Base-by-base conservation (phyloP, 163 green algal genomes). In the Chlorella variabilis region DNA sequence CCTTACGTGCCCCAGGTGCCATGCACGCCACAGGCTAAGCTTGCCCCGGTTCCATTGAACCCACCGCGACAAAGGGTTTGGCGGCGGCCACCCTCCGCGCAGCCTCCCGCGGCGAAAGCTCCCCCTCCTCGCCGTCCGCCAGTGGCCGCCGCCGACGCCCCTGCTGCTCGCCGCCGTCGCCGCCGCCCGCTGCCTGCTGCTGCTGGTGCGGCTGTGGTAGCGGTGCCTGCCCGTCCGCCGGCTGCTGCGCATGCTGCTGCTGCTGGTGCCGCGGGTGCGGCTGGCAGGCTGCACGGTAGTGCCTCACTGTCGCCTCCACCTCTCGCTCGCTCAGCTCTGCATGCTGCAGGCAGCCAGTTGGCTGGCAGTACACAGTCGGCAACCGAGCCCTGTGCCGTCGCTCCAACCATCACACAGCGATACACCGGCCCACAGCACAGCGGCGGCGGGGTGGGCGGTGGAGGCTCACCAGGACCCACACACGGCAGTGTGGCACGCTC, bases 321-420 rank as follows among this genome's bases (percentile, higher is more conserved):
- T 89, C 87, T 59, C 80, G 71, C 7, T 89, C 84, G 21, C 67
- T 88, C 63, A 91, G 34, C 65, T 88, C 82, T 2, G 84, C 86
- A 81, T 91, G 87, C 87, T 91, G 84, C 49, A 90, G 20, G 23
- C 27, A 4, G 25, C 38, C 13, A 8, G 20, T 11, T 36, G 17
- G 4, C 20, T 23, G 38, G 63, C 34, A 71, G n/a, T n/a, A n/a
- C 65, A 70, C 31, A 11, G 23, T 2, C 25, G 7, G 34, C 4
- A 6, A 29, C 38, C 27, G n/a, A n/a, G n/a, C n/a, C n/a, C n/a
- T n/a, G n/a, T n/a, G n/a, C n/a, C n/a, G n/a, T n/a, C n/a, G n/a
- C n/a, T n/a, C n/a, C n/a, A n/a, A n/a, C n/a, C n/a, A n/a, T n/a
- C n/a, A n/a, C n/a, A n/a, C n/a, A n/a, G n/a, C n/a, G n/a, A n/a